Base-by-base conservation (phyloP, 202 grass and related monocot species). In the Panicum hallii region DNA sequence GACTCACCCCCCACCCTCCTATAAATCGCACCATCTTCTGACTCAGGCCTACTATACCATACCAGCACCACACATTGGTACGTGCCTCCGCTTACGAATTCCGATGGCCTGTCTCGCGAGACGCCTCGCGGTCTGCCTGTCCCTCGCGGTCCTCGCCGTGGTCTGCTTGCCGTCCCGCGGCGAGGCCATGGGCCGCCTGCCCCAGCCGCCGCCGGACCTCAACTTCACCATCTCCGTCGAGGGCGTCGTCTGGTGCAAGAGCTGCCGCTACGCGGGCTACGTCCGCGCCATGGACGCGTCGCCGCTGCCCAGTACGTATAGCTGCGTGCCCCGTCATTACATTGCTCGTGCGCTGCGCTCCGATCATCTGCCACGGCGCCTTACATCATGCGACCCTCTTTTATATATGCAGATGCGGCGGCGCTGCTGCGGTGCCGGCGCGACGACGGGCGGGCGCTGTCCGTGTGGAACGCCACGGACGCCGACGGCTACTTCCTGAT, bases 401-500 rank as follows among this genome's bases (percentile, higher is more conserved):
- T 6, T 1, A 6, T 53, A 0, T 3, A 2, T 49, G 17, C 87
- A 93, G 94, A 79, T 73, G 89, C 89, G 0, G 13, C 34, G 63
- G 90, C 69, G 20, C n/a, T 74, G 70, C 86, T 95, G 45, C 82
- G 60, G 55, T 95, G 93, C 85, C 55, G 22, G 42, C 58, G 32
- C 19, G 20, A 38, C 32, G 70, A 52, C 47, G 46, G 28, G 9
- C 45, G 72, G 65, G 63, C 71, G 30, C 19, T 85, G 64, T 77
- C 78, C 9, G 1, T 91, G 45, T 49, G 52, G 68, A 80, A 82
- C 48, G 44, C 30, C 14, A 82, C 91, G 75, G 85, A 88, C 82
- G 54, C 58, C 28, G 30, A 19, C 45, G 94, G 94, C 63, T 68
- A 90, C 78, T 97, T 97, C 85, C 79, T 84, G 74, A 81, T 93